Evolutionary conservation across 2,329 filamentous ascomycete species (phyloP).

Genomic region (Fusarium xylarioides): DNA sequence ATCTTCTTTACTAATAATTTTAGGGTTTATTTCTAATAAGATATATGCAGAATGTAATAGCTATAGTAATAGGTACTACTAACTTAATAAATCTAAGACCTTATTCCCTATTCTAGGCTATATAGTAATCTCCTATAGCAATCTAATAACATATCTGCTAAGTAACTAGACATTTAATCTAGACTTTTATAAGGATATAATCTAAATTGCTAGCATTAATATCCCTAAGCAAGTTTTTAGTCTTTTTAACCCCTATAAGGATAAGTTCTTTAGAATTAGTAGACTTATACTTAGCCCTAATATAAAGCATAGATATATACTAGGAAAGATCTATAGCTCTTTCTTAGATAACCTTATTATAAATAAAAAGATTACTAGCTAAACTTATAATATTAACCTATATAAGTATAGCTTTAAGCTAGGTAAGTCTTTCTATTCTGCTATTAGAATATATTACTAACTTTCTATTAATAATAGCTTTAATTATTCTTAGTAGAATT

Average conservation of each 20-base stretch:
- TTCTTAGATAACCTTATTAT: too few species aligned
- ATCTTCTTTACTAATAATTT: accelerated
- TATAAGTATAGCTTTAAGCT: too few species aligned
- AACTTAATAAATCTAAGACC: neutral
- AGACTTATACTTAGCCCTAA: neutral
- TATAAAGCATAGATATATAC: too few species aligned
- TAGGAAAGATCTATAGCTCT: too few species aligned
- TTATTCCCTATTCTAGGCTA: neutral
- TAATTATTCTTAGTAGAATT: too few species aligned
- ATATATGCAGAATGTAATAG: neutral
- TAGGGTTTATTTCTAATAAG: neutral
- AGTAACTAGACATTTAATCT: accelerated
- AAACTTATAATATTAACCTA: too few species aligned
- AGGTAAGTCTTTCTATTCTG: too few species aligned
- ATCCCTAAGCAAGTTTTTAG: neutral
- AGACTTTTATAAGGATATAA: accelerated
- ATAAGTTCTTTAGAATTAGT: neutral
- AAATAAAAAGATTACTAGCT: too few species aligned
- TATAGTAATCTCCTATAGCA: accelerated
- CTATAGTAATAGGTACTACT: neutral
- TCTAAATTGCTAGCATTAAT: accelerated
- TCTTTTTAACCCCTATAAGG: neutral
- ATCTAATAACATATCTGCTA: neutral
- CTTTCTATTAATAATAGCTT: too few species aligned
- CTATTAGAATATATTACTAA: too few species aligned